Percentiles rank a stretch among this genome's conserved stretches.
phyloP scores from a whole-genome alignment of 495 filamentous ascomycete genomes.

The Penicillium angulare region DNA sequence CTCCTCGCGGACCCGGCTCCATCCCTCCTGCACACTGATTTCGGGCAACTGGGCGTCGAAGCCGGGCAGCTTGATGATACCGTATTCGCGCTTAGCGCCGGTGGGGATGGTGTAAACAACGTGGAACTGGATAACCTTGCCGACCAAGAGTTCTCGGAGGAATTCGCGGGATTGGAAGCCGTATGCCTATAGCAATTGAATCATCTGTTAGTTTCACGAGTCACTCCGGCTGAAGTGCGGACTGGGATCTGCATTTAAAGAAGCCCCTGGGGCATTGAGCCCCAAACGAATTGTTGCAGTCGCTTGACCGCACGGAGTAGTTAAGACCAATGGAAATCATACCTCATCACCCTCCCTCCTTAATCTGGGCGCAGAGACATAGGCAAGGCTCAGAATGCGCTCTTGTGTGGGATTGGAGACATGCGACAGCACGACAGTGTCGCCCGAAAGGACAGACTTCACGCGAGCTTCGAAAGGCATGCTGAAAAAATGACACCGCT shows the following conservation, averaged over 20 bases:
- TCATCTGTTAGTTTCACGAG: constrained; percentile 6
- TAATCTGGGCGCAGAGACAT: constrained; percentile 82
- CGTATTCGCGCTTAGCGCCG: constrained; percentile 81
- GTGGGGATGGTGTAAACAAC: constrained; percentile 81
- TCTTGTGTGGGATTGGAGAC: constrained; percentile 73
- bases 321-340: constrained; percentile 17
- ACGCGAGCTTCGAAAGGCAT: constrained; percentile 71
- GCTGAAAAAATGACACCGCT: constrained; percentile 17
- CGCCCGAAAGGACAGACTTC: constrained; percentile 90
- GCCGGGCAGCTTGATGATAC: constrained; percentile 65
- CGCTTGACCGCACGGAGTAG: background rate
- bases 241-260: background rate
- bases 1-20: constrained; percentile 89
- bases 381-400: constrained; percentile 83
- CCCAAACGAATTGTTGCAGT: background rate
- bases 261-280: background rate
- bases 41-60: constrained; percentile 77
- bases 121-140: constrained; percentile 81
- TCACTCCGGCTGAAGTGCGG: background rate
- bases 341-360: constrained; percentile 89
- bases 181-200: constrained; percentile 53
- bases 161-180: constrained; percentile 93
- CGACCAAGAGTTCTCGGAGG: constrained; percentile 77
- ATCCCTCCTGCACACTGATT: constrained; percentile 76
- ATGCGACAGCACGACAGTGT: constrained; percentile 79